phyloP scores from a whole-genome alignment of 78 protist species.

The Chrysochromulina tobinii region DNA sequence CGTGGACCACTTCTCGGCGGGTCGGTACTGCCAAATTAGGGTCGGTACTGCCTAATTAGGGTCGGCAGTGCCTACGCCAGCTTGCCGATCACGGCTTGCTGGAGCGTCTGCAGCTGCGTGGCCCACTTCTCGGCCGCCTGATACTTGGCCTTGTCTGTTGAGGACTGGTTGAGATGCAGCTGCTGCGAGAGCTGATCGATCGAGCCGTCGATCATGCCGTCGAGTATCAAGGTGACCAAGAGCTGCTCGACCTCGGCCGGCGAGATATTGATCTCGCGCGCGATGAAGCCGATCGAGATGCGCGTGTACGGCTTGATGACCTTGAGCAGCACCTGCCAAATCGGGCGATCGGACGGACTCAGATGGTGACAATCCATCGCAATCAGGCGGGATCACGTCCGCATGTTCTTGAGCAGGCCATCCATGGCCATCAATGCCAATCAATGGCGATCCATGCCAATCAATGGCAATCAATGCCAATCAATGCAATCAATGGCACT shows the following conservation, averaged over 20 bases:
- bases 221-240: slow-evolving; percentile 85
- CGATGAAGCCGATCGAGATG: slow-evolving; percentile 79
- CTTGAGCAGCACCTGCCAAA: slow-evolving; percentile 73
- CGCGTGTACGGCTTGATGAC: slow-evolving; percentile 90
- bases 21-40: too few relatives aligned
- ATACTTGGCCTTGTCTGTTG: background rate
- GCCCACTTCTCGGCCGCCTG: slow-evolving; percentile 14
- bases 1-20: too few relatives aligned
- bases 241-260: slow-evolving; percentile 87
- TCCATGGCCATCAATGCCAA: slow-evolving; percentile 42
- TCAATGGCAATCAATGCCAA: too few relatives aligned
- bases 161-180: background rate
- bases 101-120: background rate
- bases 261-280: slow-evolving; percentile 75
- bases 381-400: too few relatives aligned
- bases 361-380: too few relatives aligned
- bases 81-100: background rate
- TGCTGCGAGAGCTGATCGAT: slow-evolving; percentile 72
- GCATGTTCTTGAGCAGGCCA: slow-evolving; percentile 73
- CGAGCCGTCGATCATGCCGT: slow-evolving; percentile 69
- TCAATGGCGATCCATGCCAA: too few relatives aligned
- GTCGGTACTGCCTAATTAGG: too few relatives aligned
- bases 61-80: background rate
- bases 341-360: background rate
- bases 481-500: too few relatives aligned